These are phyloP conservation scores for Phytophthora boehmeriae DNA, from an alignment of 352 stramenopile species.

Conservation along the genomic window DNA sequence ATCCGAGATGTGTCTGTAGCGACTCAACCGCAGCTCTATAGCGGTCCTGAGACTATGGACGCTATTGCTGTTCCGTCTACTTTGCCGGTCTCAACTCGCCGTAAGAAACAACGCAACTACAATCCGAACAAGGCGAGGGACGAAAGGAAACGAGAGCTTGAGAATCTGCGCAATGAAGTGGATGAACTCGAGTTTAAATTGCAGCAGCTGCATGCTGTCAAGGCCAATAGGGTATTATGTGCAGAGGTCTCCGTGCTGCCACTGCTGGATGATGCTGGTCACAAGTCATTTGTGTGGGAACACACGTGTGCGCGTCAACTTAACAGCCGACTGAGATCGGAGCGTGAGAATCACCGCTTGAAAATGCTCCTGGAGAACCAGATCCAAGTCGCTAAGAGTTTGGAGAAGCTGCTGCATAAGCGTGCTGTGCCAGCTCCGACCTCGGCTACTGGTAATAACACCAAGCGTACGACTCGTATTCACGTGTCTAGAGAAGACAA, in stretches of 20 bases:
- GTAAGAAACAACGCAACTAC: slow-evolving; percentile 22
- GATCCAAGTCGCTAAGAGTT: slow-evolving; percentile 24
- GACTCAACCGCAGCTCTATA: background rate
- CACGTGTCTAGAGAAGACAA: slow-evolving; percentile 24
- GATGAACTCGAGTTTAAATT: slow-evolving; percentile 26
- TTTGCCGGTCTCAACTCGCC: background rate
- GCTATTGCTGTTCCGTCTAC: background rate
- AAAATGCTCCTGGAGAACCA: slow-evolving; percentile 27
- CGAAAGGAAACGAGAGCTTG: slow-evolving; percentile 26
- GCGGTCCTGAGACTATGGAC: too few relatives aligned
- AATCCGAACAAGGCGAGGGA: slow-evolving; percentile 39
- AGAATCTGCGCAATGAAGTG: slow-evolving; percentile 24
- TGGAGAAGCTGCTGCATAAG: slow-evolving; percentile 37
- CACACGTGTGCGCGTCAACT: slow-evolving; percentile 25
- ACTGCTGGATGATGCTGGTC: background rate
- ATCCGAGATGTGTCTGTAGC: slow-evolving; percentile 3
- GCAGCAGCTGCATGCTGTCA: slow-evolving; percentile 16
- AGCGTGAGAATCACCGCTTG: slow-evolving; percentile 35
- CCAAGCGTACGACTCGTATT: slow-evolving; percentile 21
- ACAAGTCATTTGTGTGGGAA: slow-evolving; percentile 26
- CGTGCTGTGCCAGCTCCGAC: slow-evolving; percentile 10
- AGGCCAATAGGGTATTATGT: background rate
- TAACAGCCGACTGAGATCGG: slow-evolving; percentile 14
- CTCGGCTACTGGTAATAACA: slow-evolving; percentile 20
- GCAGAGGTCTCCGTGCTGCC: background rate